Percentiles rank a stretch among this genome's conserved stretches.
phyloP scores from a whole-genome alignment of 805 yeast genomes.

The Candida silvicultrix region DNA sequence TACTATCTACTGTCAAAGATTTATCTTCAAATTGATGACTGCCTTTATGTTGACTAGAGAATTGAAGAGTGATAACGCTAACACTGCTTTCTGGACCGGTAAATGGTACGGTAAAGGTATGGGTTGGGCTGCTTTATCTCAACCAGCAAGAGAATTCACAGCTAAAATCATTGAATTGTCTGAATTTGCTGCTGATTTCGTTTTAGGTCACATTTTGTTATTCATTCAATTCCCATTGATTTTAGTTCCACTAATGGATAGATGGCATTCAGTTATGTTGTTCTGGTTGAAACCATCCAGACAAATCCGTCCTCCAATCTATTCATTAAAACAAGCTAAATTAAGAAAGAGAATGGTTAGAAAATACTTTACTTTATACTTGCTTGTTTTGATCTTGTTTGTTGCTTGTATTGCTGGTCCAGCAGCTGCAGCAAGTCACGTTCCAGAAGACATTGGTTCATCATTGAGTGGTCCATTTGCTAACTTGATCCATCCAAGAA shows the following conservation, averaged over 20 bases:
- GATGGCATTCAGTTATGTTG: constrained; percentile 96
- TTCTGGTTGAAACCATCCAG: constrained; percentile 98
- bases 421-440: constrained; percentile 68
- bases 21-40: constrained; percentile 79
- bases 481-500: constrained; percentile 90
- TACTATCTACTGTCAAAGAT: constrained; percentile 81
- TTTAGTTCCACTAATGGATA: constrained; percentile 81
- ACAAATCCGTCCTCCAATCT: constrained; percentile 97
- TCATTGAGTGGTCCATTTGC: constrained; percentile 34
- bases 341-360: constrained; percentile 96
- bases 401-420: constrained; percentile 83
- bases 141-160: constrained; percentile 90
- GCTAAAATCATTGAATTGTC: constrained; percentile 94
- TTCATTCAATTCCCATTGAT: constrained; percentile 87
- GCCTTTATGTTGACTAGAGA: constrained; percentile 82
- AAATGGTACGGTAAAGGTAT: constrained; percentile 95
- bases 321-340: constrained; percentile 92
- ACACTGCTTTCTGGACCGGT: constrained; percentile 99
- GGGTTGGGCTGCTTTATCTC: constrained; percentile 92
- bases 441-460: constrained; percentile 29
- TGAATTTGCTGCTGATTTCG: constrained; percentile 94
- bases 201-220: constrained; percentile 84
- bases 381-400: constrained; percentile 61
- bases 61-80: constrained; percentile 90
- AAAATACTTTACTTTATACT: constrained; percentile 82